Evolutionary conservation across 495 filamentous ascomycete species (phyloP).

Genomic region (Choiromyces venosus): DNA sequence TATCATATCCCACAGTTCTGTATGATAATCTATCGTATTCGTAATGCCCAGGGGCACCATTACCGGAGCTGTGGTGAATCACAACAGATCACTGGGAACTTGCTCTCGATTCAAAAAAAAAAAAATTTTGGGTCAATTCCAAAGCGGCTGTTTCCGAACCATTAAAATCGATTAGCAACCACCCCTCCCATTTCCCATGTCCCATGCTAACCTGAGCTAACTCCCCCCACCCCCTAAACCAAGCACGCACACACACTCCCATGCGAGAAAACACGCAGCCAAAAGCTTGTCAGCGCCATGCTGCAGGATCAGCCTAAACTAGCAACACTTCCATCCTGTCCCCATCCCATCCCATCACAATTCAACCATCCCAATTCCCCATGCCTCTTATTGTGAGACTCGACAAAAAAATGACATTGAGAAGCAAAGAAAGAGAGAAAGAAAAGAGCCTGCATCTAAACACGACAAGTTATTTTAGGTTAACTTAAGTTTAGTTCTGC

Average conservation of each 20-base stretch:
- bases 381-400: neutral
- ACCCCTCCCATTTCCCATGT: neutral
- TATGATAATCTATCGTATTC: neutral
- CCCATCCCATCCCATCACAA: neutral
- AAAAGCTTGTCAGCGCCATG: constrained; percentile 2
- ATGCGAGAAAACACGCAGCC: neutral
- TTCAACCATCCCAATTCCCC: neutral
- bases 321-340: neutral
- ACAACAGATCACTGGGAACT: neutral
- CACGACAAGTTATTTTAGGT: neutral
- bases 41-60: neutral
- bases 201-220: constrained; percentile 1
- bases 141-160: neutral
- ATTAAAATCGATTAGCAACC: neutral
- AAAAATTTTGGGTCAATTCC: too few species aligned
- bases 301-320: constrained; percentile 1
- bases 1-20: neutral
- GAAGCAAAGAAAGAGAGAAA: neutral
- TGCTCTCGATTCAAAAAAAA: too few species aligned
- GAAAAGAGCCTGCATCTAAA: neutral
- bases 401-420: neutral
- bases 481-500: neutral
- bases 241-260: neutral
- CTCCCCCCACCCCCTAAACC: neutral
- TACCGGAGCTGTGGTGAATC: neutral